Percentiles rank a stretch among this genome's conserved stretches.
phyloP scores from a whole-genome alignment of 2,329 filamentous ascomycete species.

The Nemania abortiva region DNA sequence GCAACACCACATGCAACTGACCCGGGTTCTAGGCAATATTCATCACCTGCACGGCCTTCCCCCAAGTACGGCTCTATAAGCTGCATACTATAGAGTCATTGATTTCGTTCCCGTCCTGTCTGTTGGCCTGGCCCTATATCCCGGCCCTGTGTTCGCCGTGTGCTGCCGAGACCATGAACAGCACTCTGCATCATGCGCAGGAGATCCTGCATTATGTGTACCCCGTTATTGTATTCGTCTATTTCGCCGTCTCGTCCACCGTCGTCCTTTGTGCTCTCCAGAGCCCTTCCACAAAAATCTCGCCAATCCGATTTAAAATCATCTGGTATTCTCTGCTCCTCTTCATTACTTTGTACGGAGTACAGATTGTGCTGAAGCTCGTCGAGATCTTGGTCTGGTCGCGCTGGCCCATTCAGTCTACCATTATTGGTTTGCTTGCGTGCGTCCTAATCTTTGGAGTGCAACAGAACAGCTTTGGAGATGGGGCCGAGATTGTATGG shows the following conservation, averaged over 20 bases:
- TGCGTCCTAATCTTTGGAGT: constrained; percentile 74
- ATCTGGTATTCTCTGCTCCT: constrained; percentile 59
- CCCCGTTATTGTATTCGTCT: constrained; percentile 67
- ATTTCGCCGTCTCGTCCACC: constrained; percentile 65
- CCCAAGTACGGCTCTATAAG: constrained; percentile 9
- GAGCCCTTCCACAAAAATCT: constrained; percentile 54
- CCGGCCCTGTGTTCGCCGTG: constrained; percentile 1
- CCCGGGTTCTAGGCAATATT: constrained; percentile 25
- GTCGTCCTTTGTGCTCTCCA: constrained; percentile 67
- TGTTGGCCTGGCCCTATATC: constrained; percentile 17
- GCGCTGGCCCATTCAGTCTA: constrained; percentile 59
- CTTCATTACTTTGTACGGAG: constrained; percentile 60
- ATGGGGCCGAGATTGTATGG: constrained; percentile 65
- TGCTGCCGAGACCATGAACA: constrained; percentile 34
- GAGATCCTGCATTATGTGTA: constrained; percentile 68
- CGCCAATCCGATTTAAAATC: constrained; percentile 57
- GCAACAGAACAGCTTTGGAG: constrained; percentile 66
- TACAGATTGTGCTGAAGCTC: constrained; percentile 59
- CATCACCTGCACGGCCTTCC: constrained; percentile 18
- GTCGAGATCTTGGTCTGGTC: constrained; percentile 52
- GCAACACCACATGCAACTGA: constrained; percentile 16
- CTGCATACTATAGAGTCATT: constrained; percentile 11
- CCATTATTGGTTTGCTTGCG: constrained; percentile 69
- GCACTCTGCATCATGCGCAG: constrained; percentile 49
- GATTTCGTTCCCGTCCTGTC: constrained; percentile 6